phyloP scores from a whole-genome alignment of 2,329 filamentous ascomycete species.

The Lecanicillium sp. region DNA sequence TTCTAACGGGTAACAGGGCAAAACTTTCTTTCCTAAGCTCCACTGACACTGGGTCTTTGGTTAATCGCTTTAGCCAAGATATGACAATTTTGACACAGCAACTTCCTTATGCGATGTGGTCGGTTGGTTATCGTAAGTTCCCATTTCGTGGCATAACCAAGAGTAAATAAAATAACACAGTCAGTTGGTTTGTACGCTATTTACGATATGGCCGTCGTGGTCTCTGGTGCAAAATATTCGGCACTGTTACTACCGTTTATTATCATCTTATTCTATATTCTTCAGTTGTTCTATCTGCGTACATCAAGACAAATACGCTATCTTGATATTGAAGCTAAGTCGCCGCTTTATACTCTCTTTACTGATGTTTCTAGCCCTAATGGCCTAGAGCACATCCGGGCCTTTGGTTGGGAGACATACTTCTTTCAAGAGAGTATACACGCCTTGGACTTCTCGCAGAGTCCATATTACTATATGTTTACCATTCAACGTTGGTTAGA shows the following conservation, averaged over 20 bases:
- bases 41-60: background rate
- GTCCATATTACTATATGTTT: conserved; percentile 3
- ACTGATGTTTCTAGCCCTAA: background rate
- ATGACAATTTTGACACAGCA: background rate
- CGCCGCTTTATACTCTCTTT: conserved; percentile 2
- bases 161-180: too few relatives aligned
- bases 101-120: background rate
- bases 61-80: conserved; percentile 5
- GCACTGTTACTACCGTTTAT: background rate
- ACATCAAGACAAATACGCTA: conserved; percentile 4
- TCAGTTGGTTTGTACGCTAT: background rate
- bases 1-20: background rate
- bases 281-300: conserved; percentile 1
- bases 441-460: conserved; percentile 1
- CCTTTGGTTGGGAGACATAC: background rate
- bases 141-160: too few relatives aligned
- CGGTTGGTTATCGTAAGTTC: too few relatives aligned
- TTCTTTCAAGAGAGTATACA: background rate
- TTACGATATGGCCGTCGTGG: background rate
- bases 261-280: background rate
- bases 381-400: background rate
- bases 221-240: conserved; percentile 1
- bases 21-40: background rate
- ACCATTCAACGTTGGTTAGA: conserved; percentile 3
- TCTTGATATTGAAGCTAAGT: conserved; percentile 1